phyloP scores from a whole-genome alignment of 805 yeast genomes.

The Candida peoriensis region DNA sequence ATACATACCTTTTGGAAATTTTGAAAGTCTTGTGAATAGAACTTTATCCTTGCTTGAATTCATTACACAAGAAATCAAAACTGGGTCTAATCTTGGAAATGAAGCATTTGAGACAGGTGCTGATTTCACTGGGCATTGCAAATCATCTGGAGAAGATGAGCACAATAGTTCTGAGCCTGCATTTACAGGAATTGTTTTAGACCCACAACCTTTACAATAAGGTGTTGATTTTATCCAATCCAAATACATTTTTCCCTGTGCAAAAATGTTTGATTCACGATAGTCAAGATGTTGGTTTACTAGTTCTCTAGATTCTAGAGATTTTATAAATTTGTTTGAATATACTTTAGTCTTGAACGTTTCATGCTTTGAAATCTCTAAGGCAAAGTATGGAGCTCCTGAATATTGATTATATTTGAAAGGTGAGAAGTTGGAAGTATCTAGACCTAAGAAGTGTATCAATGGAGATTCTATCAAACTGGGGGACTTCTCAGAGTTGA shows the following conservation, averaged over 20 bases:
- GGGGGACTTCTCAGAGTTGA: conserved; percentile 8
- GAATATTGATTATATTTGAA: conserved; percentile 44
- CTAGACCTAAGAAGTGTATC: conserved; percentile 38
- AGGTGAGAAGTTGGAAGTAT: conserved; percentile 30
- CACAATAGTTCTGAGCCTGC: conserved; percentile 64
- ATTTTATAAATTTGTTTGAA: conserved; percentile 3
- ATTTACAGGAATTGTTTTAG: conserved; percentile 51
- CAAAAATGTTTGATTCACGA: conserved; percentile 59
- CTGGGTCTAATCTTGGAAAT: conserved; percentile 93
- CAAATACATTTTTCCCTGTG: conserved; percentile 78
- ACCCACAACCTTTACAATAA: conserved; percentile 87
- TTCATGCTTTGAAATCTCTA: conserved; percentile 43
- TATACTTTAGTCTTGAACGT: conserved; percentile 9
- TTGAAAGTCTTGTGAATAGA: conserved; percentile 60
- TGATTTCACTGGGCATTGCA: conserved; percentile 19
- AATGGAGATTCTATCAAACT: conserved; percentile 12
- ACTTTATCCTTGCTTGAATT: conserved; percentile 56
- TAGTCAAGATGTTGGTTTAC: conserved; percentile 22
- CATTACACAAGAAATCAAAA: conserved; percentile 74
- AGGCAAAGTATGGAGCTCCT: conserved; percentile 62
- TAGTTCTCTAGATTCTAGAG: conserved; percentile 18
- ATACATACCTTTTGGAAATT: conserved; percentile 54
- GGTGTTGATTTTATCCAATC: conserved; percentile 78
- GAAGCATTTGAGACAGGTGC: conserved; percentile 66
- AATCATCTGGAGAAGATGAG: conserved; percentile 20